Base-by-base conservation (phyloP, 2,329 filamentous ascomycete species). In the Orbilia ellipsospora region DNA sequence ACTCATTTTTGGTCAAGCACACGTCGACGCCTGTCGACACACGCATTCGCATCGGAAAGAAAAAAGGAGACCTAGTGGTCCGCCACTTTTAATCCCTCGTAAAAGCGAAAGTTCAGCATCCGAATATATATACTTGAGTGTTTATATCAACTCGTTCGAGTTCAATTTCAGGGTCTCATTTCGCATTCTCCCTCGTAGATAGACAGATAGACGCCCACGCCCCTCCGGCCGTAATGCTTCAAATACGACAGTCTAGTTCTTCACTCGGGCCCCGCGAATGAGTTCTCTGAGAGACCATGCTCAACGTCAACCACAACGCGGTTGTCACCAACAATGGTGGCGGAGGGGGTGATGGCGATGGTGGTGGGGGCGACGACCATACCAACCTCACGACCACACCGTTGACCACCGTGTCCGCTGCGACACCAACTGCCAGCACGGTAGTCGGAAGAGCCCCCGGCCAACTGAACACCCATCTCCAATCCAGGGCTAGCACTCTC, bases 401-500 rank as follows among this genome's bases (percentile, higher is more conserved):
- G 50, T 23, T 23, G 23, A 23, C 23, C 23, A 23, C 23, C 23
- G 23, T 23, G 23, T 51, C 64, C 20, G 52, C 56, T 36, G 42
- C 54, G 36, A 54, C 56, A 28, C 18, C 26, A 5, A 44, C 10
- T n/a, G 2, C 40, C 40, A 44, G 12, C 40, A 44, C 40, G 20
- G 36, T 40, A 40, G 52, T 26, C 26, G 63, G 18, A 16, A 56
- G 63, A 57, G 36, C 57, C 16, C 70, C 70, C 28, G 70, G 70
- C 42, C 70, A 74, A 42, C 63, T 74, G 20, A 74, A 59, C 26
- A 64, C 70, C 28, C 70, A 74, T 26, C 62, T 74, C 40, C 70
- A 74, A 45, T 74, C 70, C 7, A 36, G 70, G 31, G 56, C 70
- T 42, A 74, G 63, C n/a, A 55, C 70, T 36, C 45, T 74, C 15